Evolutionary conservation across 164 flowering plant species (phyloP), one percentile per base, ranked within the genome.

Genomic region (Chimonanthus praecox): DNA sequence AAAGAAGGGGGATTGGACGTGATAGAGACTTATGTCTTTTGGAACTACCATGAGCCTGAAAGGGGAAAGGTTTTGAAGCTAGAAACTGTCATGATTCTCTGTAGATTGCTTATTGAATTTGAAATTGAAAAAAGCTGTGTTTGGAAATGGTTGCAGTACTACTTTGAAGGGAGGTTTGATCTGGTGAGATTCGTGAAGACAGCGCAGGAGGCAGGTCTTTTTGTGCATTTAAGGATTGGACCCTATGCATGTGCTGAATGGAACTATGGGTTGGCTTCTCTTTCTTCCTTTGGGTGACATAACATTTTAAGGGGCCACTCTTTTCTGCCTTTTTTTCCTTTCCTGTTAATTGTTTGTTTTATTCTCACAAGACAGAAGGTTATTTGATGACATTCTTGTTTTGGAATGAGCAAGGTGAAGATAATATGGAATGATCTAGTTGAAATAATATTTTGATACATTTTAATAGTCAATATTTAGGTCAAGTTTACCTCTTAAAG

Each of bases 221-320:
- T 73, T 45, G 87, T 84, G 21, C 87, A 85, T 77, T 69, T 88
- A 72, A 78, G 91, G 74, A 88, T 88, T 61, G 91, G 91, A 1
- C 91, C 91, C 6, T 88, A 88, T 82, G 91, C 81, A 49, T 88
- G 91, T 75, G 91, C 91, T 66, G 91, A 88, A 78, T 88, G 91
- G 91, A 88, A 88, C 66, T 88, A 86, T 74, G 91, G 91, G 91
- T 88, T 8, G 58, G 73, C 54, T 67, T 47, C 47, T 69, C 2
- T 71, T 58, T 11, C 47, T 5, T 63, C 18, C 68, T 46, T 45
- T 46, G 18, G 49, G 20, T 45, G 47, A 68, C 10, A 61, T 15
- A 49, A 33, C 61, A 69, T 21, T 16, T 21, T 69, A 21, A 49
- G 61, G 60, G 16, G 11, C 60, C 13, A 20, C 21, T 64, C 58